A percentile compares a stretch with the other conserved stretches of the same genome.
Conservation (phyloP, 805 yeast species). For the Saturnispora quitensis region DNA sequence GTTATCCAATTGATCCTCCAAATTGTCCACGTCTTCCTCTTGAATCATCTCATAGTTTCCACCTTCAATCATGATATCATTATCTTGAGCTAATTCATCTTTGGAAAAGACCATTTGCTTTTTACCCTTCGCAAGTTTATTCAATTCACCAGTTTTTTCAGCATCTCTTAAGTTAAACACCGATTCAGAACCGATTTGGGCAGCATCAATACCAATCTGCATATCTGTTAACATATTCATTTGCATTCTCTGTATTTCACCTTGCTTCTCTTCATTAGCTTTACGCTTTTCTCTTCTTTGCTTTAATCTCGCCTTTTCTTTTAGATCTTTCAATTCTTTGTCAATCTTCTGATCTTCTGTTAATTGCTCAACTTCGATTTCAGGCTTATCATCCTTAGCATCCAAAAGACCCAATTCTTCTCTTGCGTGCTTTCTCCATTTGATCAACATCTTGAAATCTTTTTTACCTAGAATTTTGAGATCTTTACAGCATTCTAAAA, state of each 20-base stretch:
- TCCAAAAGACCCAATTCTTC: slow-evolving; percentile 61
- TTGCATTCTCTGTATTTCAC: slow-evolving; percentile 84
- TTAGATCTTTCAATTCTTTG: slow-evolving; percentile 67
- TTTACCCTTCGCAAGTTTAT: slow-evolving; percentile 68
- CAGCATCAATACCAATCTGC: slow-evolving; percentile 92
- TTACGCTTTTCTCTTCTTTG: slow-evolving; percentile 74
- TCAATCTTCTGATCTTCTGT: slow-evolving; percentile 88
- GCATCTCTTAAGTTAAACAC: slow-evolving; percentile 80
- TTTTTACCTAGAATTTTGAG: slow-evolving; percentile 89
- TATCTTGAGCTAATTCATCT: slow-evolving; percentile 34
- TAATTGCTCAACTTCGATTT: slow-evolving; percentile 57
- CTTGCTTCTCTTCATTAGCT: slow-evolving; percentile 74
- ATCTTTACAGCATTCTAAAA: slow-evolving; percentile 79
- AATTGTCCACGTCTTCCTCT: slow-evolving; percentile 50
- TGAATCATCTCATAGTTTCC: slow-evolving; percentile 15
- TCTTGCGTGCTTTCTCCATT: slow-evolving; percentile 85
- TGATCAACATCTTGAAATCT: slow-evolving; percentile 77
- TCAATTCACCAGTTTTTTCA: slow-evolving; percentile 74
- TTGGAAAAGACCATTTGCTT: slow-evolving; percentile 53
- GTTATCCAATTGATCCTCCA: slow-evolving; percentile 74
- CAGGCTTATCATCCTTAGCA: slow-evolving; percentile 41
- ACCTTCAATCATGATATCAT: slow-evolving; percentile 33
- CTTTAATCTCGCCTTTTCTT: slow-evolving; percentile 60
- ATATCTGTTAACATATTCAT: slow-evolving; percentile 91
- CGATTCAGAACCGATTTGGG: slow-evolving; percentile 65